Evolutionary conservation across 768 basidiomycete genomes (phyloP), one percentile per base, ranked within the genome.

Genomic region (Termitomyces sp.): DNA sequence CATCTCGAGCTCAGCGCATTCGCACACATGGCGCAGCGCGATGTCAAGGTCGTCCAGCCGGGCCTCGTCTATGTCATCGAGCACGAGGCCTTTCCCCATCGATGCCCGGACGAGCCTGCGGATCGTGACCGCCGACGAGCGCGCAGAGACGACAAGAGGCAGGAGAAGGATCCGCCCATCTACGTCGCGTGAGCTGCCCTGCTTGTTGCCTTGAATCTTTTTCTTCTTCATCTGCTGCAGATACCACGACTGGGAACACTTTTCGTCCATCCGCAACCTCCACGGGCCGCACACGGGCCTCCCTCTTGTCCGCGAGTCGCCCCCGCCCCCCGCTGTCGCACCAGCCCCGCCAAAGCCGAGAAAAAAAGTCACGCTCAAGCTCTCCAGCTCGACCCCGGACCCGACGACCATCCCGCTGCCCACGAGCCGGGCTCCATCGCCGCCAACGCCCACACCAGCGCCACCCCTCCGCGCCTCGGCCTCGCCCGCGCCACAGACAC

Each of bases 191-290:
- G 72, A 70, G 90, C 55, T 49, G 56, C 56, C 61, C 52, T 22
- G 46, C 14, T 20, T 32, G 11, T 13, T 6, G n/a, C 1, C 5
- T 10, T 5, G n/a, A n/a, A n/a, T n/a, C n/a, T n/a, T n/a, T 36
- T 20, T 14, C 24, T 59, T 26, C 46, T 32, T 50, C 43, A 24
- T 57, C 14, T 14, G 3, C 18, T 28, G 13, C 65, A 91, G 90
- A 32, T 95, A 93, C 68, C 88, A 94, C 66, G 91, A 94, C 69
- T 94, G 91, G 90, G 93, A 96, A 66, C 94, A 96, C 68, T 96
- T 94, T 66, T 93, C 90, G 7, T 91, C 88, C n/a, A 90, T 96
- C 58, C 88, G 94, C 47, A 94, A 92, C 69, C 74, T 94, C 54
- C 77, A 77, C 16, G 94, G 94, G 1, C 94, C 93, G 0, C 92